Percentiles rank a stretch among this genome's conserved stretches.
These are phyloP conservation scores for Stachybotrys chlorohalonatus DNA, from an alignment of 2,329 filamentous ascomycete genomes.

Conservation along the genomic window DNA sequence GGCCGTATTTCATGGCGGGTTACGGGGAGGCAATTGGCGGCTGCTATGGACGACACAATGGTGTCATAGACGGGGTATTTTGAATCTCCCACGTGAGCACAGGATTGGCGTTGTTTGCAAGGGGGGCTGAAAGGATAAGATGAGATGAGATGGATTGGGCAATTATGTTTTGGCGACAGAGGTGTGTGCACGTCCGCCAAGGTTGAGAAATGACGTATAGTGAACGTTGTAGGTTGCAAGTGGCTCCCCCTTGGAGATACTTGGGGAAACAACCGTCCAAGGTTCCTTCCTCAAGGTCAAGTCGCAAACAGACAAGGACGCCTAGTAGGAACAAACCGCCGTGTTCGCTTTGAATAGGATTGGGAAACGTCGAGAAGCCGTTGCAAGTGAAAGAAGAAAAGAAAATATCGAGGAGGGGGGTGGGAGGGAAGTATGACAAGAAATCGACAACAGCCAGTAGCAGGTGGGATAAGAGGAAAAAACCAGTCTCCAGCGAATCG, in stretches of 20 bases:
- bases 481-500: too few species aligned
- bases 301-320: background rate
- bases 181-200: too few species aligned
- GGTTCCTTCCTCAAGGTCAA: background rate
- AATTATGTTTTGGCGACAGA: too few species aligned
- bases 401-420: too few species aligned
- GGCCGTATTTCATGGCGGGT: conserved; percentile 29
- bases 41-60: background rate
- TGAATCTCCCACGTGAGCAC: background rate
- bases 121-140: background rate
- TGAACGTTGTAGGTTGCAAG: background rate
- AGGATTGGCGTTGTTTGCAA: background rate
- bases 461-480: too few species aligned
- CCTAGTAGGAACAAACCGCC: too few species aligned
- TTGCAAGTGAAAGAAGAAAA: too few species aligned
- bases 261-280: background rate
- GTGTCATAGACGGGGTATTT: background rate
- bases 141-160: background rate
- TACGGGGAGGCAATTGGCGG: background rate
- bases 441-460: too few species aligned
- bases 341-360: too few species aligned
- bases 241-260: background rate
- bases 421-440: too few species aligned
- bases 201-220: background rate
- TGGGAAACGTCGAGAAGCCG: too few species aligned